Base-by-base conservation (phyloP, 495 filamentous ascomycete species). In the Beverwykella pulmonaria region DNA sequence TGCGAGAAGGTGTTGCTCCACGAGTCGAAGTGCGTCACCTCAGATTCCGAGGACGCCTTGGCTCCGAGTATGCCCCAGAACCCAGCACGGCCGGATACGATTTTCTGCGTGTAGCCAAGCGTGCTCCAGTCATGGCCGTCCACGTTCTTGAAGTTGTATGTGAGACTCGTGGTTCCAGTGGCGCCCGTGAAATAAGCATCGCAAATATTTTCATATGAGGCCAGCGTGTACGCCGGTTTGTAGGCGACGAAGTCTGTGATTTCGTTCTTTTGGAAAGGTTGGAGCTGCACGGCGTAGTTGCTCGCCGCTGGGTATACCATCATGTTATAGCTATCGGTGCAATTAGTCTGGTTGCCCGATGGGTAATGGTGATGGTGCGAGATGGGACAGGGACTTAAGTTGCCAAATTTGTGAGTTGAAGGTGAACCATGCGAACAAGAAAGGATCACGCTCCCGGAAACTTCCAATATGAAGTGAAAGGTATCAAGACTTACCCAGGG, bases 321-420 rank as follows among this genome's bases (percentile, higher is more conserved):
- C 59, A 62, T 62, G 29, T 62, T 62, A 30, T 62, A 62, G 47
- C 59, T 62, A 41, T 62, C 32, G 25, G 47, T 53, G 47, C 59
- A 62, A 46, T 62, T 53, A 62, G 59, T 62, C 8, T 27, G 14
- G 19, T 60, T 60, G 2, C 19, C 34, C 30, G n/a, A 29, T 12
- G 44, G 23, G 41, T 26, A 32, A 22, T 48, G 20, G 26, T 32
- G 39, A 32, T 49, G 44, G 12, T 47, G 30, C n/a, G 19, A 32
- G 46, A 60, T 12, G 3, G 39, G 39, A 44, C 39, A 44, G 17
- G 39, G 39, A 44, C 39, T 44, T 44, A 22, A 32, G 23, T 32
- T 19, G 52, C 17, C 14, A 32, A 23, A 32, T 32, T 52, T 19
- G 57, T 48, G 39, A 44, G 39, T 44, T 44, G 39, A 44, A 44